Evolutionary conservation across 768 basidiomycete genomes (phyloP), one percentile per base, ranked within the genome.

Genomic region (Fistulinella prunicolor): DNA sequence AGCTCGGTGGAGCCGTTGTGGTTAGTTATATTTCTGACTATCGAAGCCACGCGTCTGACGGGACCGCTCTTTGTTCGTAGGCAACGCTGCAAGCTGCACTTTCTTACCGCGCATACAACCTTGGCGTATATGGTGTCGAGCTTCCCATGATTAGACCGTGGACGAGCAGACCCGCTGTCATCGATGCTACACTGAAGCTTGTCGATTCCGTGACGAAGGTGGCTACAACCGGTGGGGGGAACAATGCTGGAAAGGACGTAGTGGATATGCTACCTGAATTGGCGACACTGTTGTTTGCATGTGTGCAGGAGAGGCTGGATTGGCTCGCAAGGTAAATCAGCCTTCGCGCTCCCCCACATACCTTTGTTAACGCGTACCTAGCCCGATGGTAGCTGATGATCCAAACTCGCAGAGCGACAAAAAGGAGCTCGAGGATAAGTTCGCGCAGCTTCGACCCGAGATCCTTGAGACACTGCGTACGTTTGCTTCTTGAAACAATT

Each of bases 381-480:
- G 78, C 44, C 62, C 73, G 19, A 66, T 68, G 38, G 78, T 76
- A 26, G 70, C 70, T 6, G 72, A 75, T 24, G 76, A 77, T 42
- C 66, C 72, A 26, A 78, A 74, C 9, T 67, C 72, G 20, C 78
- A 77, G 51, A 74, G 79, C 1, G 86, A 89, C 35, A 70, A 70
- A 14, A 72, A 79, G 17, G 77, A 77, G 24, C 70, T 95, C 0
- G 72, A 80, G 38, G 81, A 85, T 38, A 78, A 76, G 44, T 94
- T 93, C 64, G 72, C 74, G 38, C 73, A 79, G 26, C 70, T 94
- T 32, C 80, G 90, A 24, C 88, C 92, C 0, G 81, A 85, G 49
- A 73, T 92, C 9, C 75, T 95, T 12, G 82, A 87, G 57, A 85
- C 86, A 2, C 74, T 98, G 2, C 83, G 94, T 94, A 61, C 51